Evolutionary conservation across 495 filamentous ascomycete species (phyloP).

Genomic region (Sporormia fimetaria): DNA sequence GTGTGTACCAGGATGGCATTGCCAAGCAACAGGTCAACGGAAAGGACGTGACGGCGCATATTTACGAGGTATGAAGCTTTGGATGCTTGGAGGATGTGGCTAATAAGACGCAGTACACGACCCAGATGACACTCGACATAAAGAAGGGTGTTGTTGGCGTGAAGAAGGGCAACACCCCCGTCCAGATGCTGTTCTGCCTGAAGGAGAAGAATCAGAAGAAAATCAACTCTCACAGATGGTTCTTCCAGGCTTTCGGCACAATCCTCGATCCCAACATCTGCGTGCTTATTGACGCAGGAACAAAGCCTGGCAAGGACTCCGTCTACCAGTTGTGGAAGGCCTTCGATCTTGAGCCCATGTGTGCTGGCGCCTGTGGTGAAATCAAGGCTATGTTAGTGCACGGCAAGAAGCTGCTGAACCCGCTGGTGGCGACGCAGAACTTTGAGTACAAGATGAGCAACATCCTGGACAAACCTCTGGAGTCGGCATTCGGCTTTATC

Average conservation of each 20-base stretch:
- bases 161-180: slow-evolving; percentile 62
- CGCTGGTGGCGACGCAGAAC: slow-evolving; percentile 91
- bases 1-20: slow-evolving; percentile 96
- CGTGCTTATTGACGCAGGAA: slow-evolving; percentile 92
- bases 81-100: neutral
- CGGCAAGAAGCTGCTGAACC: slow-evolving; percentile 84
- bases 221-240: slow-evolving; percentile 99
- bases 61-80: slow-evolving; percentile 65
- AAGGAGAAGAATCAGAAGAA: slow-evolving; percentile 99
- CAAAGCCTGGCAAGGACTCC: slow-evolving; percentile 79
- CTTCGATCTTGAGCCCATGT: slow-evolving; percentile 95
- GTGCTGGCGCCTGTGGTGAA: slow-evolving; percentile 93
- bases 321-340: slow-evolving; percentile 98
- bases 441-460: slow-evolving; percentile 99
- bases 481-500: slow-evolving; percentile 97
- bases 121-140: slow-evolving; percentile 75
- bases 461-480: slow-evolving; percentile 95
- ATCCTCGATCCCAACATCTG: slow-evolving; percentile 94
- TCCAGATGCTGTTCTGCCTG: slow-evolving; percentile 96
- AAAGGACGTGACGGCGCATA: slow-evolving; percentile 95
- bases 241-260: slow-evolving; percentile 93
- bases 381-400: slow-evolving; percentile 95
- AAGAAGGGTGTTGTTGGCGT: slow-evolving; percentile 81
- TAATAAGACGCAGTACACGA: slow-evolving; percentile 56
- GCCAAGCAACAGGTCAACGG: slow-evolving; percentile 96